Conservation (phyloP, 2,329 filamentous ascomycete species). For the Ilyonectria mors-panacis region DNA sequence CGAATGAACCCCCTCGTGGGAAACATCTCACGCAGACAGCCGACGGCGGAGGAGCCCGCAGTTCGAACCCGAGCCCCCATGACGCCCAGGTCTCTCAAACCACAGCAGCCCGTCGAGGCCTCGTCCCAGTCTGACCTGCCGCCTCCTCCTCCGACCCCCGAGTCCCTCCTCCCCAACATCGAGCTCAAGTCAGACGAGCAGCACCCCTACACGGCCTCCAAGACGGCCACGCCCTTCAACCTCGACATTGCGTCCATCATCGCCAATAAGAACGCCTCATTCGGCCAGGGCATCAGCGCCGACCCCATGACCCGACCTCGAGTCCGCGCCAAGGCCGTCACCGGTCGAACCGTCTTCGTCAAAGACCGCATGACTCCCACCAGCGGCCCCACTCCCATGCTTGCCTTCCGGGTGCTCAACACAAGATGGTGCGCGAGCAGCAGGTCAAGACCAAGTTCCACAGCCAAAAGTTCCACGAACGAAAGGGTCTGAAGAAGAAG, state of each 20-base stretch:
- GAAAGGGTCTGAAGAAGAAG: constrained; percentile 84
- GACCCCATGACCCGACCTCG: constrained; percentile 50
- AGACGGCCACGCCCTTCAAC: constrained; percentile 35
- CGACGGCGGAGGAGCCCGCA: constrained; percentile 21
- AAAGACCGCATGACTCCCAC: constrained; percentile 47
- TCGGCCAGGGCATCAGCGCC: constrained; percentile 30
- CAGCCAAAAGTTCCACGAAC: constrained; percentile 80
- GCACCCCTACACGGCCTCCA: constrained; percentile 49
- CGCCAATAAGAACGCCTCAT: constrained; percentile 48
- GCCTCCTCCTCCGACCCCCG: constrained; percentile 25
- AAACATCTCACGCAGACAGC: constrained; percentile 38
- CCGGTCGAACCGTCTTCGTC: constrained; percentile 57
- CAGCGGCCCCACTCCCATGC: constrained; percentile 57
- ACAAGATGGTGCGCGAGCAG: constrained; percentile 63
- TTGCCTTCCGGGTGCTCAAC: constrained; percentile 61
- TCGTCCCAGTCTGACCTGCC: constrained; percentile 4
- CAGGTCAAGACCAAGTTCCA: constrained; percentile 68
- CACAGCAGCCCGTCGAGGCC: not conserved
- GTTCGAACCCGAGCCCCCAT: constrained; percentile 19
- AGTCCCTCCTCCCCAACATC: constrained; percentile 15
- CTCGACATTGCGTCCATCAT: constrained; percentile 56
- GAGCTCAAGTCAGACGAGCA: constrained; percentile 16
- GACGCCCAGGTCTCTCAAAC: constrained; percentile 16
- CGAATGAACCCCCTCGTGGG: constrained; percentile 53
- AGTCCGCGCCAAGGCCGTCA: constrained; percentile 52